These are phyloP conservation scores for Marchantia paleacea DNA, from an alignment of 225 moss, liverwort and hornwort genomes.

Conservation along the genomic window DNA sequence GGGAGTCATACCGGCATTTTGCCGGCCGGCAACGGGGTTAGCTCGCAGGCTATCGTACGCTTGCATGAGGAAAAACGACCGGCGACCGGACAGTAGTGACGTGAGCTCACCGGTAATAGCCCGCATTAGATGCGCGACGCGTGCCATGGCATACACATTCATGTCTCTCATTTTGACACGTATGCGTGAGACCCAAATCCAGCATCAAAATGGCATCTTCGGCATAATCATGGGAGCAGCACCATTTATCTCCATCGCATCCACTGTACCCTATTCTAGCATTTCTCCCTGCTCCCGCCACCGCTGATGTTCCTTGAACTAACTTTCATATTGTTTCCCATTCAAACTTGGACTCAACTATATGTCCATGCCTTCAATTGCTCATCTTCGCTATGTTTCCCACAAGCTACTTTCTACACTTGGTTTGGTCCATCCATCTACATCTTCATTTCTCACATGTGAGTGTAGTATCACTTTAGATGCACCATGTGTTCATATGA, in stretches of 20 bases:
- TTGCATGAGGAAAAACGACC: neutral
- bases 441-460: no score
- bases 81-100: slow-evolving; percentile 7
- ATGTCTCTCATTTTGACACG: slow-evolving; percentile 3
- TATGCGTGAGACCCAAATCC: neutral
- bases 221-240: slow-evolving; percentile 3
- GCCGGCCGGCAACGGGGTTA: slow-evolving; percentile 10
- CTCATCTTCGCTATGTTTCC: no score
- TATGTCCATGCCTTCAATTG: no score
- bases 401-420: no score
- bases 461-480: no score
- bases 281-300: neutral
- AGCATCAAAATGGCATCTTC: slow-evolving; percentile 8
- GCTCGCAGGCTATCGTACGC: neutral
- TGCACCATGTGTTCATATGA: no score
- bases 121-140: neutral
- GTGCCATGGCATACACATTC: neutral
- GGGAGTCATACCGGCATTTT: slow-evolving; percentile 8
- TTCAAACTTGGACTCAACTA: no score
- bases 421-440: no score
- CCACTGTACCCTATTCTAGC: neutral
- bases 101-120: neutral
- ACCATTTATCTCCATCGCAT: neutral
- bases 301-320: neutral
- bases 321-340: neutral